Evolutionary conservation across 148 eudicot genomes (phyloP), one percentile per base, ranked within the genome.

Genomic region (Polygonum aviculare): DNA sequence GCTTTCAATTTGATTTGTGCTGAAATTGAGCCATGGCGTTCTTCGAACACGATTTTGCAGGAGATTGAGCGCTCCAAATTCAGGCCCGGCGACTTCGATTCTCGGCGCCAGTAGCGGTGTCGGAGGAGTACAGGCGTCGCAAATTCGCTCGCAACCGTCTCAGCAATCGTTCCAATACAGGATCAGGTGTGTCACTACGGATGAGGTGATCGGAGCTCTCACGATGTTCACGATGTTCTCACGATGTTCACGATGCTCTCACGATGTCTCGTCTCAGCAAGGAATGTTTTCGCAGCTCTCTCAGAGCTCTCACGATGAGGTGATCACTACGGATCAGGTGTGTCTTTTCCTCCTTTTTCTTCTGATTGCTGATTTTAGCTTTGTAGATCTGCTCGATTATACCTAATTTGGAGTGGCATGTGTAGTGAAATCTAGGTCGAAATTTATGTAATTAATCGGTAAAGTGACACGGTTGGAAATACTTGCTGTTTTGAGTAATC

Each of bases 181-280:
- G n/a, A n/a, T n/a, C n/a, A n/a, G n/a, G n/a, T n/a, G n/a, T n/a
- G n/a, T n/a, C n/a, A n/a, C n/a, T n/a, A n/a, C n/a, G n/a, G n/a
- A n/a, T n/a, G n/a, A n/a, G n/a, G n/a, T n/a, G n/a, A n/a, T n/a
- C n/a, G n/a, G n/a, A n/a, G n/a, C n/a, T n/a, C n/a, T n/a, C n/a
- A n/a, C n/a, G n/a, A n/a, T n/a, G n/a, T n/a, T n/a, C n/a, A n/a
- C n/a, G n/a, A n/a, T n/a, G n/a, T n/a, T n/a, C n/a, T n/a, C n/a
- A n/a, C n/a, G n/a, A n/a, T n/a, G n/a, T n/a, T n/a, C n/a, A n/a
- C n/a, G n/a, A n/a, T n/a, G n/a, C n/a, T 91, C 98, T 5, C 98
- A 94, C 79, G 98, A 94, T 79, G 45, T 86, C 69, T 91, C 97
- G 57, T 94, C 97, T 80, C 97, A 94, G 78, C 93, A 82, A 10